phyloP scores from a whole-genome alignment of 352 stramenopile species.

The Sclerospora graminicola region DNA sequence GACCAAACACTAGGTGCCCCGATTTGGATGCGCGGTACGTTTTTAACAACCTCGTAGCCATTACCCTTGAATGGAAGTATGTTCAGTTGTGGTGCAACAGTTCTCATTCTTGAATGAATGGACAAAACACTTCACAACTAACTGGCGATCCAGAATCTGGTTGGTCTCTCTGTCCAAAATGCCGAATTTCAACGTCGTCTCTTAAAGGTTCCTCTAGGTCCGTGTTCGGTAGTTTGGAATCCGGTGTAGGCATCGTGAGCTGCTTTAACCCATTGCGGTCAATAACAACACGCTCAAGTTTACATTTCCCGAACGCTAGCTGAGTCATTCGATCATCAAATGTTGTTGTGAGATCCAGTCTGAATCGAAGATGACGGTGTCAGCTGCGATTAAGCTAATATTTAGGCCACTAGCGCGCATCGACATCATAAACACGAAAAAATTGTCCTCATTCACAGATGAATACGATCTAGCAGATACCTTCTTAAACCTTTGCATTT shows the following conservation, averaged over 20 bases:
- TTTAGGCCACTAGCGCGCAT: slow-evolving; percentile 93
- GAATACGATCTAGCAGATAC: slow-evolving; percentile 14
- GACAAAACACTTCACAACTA: slow-evolving; percentile 73
- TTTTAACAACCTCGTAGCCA: slow-evolving; percentile 76
- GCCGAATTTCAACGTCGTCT: slow-evolving; percentile 68
- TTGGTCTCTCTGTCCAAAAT: slow-evolving; percentile 54
- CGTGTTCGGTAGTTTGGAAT: slow-evolving; percentile 48
- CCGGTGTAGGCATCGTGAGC: slow-evolving; percentile 15
- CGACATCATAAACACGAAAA: slow-evolving; percentile 81
- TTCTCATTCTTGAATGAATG: slow-evolving; percentile 21
- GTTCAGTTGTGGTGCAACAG: neutral
- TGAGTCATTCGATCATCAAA: slow-evolving; percentile 92
- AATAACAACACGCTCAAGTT: slow-evolving; percentile 84
- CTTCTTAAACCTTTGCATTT: slow-evolving; percentile 97
- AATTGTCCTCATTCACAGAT: slow-evolving; percentile 29
- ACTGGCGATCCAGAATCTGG: slow-evolving; percentile 54
- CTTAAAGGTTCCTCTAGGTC: slow-evolving; percentile 66
- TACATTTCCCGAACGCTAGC: slow-evolving; percentile 85
- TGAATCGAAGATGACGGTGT: slow-evolving; percentile 97
- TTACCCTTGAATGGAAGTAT: slow-evolving; percentile 45
- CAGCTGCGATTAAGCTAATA: slow-evolving; percentile 93
- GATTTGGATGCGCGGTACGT: too few relatives aligned
- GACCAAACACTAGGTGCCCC: too few relatives aligned
- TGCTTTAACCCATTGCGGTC: slow-evolving; percentile 78
- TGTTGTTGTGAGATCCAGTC: slow-evolving; percentile 99